phyloP scores from a whole-genome alignment of 176 grass and related monocot species.

The Poa annua region DNA sequence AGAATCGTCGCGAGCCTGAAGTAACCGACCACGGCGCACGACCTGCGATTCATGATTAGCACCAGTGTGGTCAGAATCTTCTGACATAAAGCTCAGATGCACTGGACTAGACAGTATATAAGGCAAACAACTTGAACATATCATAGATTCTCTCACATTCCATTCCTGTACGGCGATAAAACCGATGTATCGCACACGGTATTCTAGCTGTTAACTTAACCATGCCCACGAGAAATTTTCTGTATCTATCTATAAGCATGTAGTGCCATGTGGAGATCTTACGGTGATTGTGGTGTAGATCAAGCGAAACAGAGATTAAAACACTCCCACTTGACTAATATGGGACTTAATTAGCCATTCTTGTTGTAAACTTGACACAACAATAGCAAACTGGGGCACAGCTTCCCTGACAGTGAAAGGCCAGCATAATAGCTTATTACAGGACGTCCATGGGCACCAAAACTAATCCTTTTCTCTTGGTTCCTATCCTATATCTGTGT shows the following conservation, averaged over 20 bases:
- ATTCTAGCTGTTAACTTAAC: conserved; percentile 9
- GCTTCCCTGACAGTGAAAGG: conserved; percentile 38
- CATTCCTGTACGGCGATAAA: background rate
- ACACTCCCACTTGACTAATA: conserved; percentile 29
- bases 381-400: conserved; percentile 30
- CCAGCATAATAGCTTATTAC: conserved; percentile 7
- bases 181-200: background rate
- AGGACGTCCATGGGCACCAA: conserved; percentile 26
- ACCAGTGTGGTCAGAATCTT: conserved; percentile 8
- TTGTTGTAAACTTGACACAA: conserved; percentile 29
- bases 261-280: background rate
- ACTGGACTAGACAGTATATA: background rate
- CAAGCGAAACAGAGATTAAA: conserved; percentile 33
- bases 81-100: conserved; percentile 17
- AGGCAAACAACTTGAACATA: background rate
- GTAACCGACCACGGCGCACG: background rate
- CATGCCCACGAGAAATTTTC: background rate
- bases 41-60: conserved; percentile 18
- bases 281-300: conserved; percentile 20
- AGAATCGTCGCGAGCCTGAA: conserved; percentile 13
- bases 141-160: conserved; percentile 18
- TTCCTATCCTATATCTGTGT: background rate
- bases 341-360: conserved; percentile 24
- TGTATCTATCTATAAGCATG: background rate
- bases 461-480: background rate